Evolutionary conservation across 139 green algal genomes (phyloP), one percentile per base, ranked within the genome.

Genomic region (Nannochloris sp.): DNA sequence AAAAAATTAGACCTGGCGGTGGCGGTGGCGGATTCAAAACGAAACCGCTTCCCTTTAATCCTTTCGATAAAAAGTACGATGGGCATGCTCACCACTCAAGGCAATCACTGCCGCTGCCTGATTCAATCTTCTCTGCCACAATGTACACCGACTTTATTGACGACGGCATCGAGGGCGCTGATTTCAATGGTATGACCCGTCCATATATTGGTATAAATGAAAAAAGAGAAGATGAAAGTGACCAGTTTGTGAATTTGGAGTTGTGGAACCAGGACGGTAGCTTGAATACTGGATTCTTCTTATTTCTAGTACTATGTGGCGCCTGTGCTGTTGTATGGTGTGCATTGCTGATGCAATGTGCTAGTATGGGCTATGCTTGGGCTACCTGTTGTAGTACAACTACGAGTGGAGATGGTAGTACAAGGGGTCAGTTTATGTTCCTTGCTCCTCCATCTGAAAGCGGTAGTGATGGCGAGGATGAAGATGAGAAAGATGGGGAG

Each of bases 211-310:
- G n/a, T n/a, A n/a, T n/a, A n/a, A n/a, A n/a, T n/a, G n/a, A n/a
- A n/a, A n/a, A n/a, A n/a, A n/a, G n/a, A n/a, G n/a, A n/a, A n/a
- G n/a, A n/a, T n/a, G n/a, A 51, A 19, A 19, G 19, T 51, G 42
- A 51, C 42, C 19, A 19, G 19, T 19, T 19, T 19, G 19, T 72
- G 27, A 58, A 64, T 45, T 73, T 59, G 66, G 15, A 12, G 1
- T 36, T 73, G 32, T 54, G 32, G 4, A 10, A 38, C 32, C 13
- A 25, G 0, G 58, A 66, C 15, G 56, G 56, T 37, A 48, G 6
- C 56, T 33, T 73, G 6, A 73, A 73, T 51, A 54, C 47, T 36
- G 44, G 66, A 19, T 37, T 73, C 35, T 32, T 60, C 9, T 10
- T 47, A 19, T 73, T 73, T 29, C 30, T 65, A 23, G 42, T n/a